phyloP scores from a whole-genome alignment of 306 rosid genomes.

The Pterocarpus santalinus region DNA sequence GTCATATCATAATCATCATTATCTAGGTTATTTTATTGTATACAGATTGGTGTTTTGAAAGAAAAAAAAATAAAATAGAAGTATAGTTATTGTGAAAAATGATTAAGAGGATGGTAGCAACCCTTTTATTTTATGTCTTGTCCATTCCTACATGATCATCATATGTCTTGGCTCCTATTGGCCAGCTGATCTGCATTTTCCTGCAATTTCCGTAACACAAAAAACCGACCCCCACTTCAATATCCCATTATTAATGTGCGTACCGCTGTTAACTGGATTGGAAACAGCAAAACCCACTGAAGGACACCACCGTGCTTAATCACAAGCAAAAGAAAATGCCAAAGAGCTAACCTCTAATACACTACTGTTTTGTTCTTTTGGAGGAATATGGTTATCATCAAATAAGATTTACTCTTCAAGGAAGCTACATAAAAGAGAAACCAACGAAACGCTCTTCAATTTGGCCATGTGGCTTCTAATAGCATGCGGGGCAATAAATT shows the following conservation, averaged over 20 bases:
- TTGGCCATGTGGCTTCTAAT: constrained; percentile 8
- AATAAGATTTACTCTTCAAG: not conserved
- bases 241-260: constrained; percentile 24
- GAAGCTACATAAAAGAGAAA: not conserved
- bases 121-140: not conserved
- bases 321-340: constrained; percentile 36
- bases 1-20: not conserved
- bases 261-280: constrained; percentile 9
- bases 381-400: constrained; percentile 5
- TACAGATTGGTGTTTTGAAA: not conserved
- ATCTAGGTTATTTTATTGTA: not conserved
- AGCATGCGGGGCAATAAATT: not conserved
- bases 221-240: constrained; percentile 41
- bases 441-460: not conserved
- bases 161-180: constrained; percentile 18
- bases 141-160: constrained; percentile 19
- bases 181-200: not conserved
- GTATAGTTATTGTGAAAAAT: not conserved
- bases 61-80: not conserved
- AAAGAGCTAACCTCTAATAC: constrained; percentile 9
- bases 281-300: constrained; percentile 31
- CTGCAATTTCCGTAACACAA: constrained; percentile 26
- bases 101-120: not conserved
- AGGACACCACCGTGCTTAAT: constrained; percentile 37
- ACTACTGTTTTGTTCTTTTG: constrained; percentile 20